phyloP scores from a whole-genome alignment of 148 eudicot genomes.

The Persicaria tinctoria region DNA sequence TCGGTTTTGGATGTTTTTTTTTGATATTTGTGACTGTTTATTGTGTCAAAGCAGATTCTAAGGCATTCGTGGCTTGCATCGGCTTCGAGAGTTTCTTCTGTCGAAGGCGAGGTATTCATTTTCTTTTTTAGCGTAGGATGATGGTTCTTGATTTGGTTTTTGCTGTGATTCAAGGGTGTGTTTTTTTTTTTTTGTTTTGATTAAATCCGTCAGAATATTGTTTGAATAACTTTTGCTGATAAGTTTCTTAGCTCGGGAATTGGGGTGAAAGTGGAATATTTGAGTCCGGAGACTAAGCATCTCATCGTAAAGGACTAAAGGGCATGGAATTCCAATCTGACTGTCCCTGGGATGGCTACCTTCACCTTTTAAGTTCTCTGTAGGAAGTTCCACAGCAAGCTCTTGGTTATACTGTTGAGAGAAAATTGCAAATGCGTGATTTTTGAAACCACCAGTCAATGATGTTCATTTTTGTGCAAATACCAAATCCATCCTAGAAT shows the following conservation, averaged over 20 bases:
- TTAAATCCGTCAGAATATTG: not conserved
- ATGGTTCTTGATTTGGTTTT: not conserved
- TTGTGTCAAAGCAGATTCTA: slow-evolving; percentile 17
- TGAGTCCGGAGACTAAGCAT: not conserved
- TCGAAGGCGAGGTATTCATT: slow-evolving; percentile 3
- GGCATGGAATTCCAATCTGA: too few relatives aligned
- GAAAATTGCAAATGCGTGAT: not conserved
- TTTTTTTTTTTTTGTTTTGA: not conserved
- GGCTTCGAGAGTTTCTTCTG: not conserved
- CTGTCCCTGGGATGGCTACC: too few relatives aligned
- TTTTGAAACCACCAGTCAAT: not conserved
- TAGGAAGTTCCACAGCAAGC: not conserved
- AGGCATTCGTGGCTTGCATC: slow-evolving; percentile 17
- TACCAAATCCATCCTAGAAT: not conserved
- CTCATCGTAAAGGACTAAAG: not conserved
- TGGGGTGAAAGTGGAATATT: not conserved
- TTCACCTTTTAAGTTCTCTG: too few relatives aligned
- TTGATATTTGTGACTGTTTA: not conserved
- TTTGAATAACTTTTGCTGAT: not conserved
- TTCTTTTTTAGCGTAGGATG: not conserved
- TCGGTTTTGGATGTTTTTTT: not conserved
- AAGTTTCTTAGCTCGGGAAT: not conserved
- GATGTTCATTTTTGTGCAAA: not conserved
- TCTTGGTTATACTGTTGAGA: not conserved
- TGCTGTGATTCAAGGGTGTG: not conserved